Base-by-base conservation (phyloP, 148 eudicot species). In the Drosera capensis region DNA sequence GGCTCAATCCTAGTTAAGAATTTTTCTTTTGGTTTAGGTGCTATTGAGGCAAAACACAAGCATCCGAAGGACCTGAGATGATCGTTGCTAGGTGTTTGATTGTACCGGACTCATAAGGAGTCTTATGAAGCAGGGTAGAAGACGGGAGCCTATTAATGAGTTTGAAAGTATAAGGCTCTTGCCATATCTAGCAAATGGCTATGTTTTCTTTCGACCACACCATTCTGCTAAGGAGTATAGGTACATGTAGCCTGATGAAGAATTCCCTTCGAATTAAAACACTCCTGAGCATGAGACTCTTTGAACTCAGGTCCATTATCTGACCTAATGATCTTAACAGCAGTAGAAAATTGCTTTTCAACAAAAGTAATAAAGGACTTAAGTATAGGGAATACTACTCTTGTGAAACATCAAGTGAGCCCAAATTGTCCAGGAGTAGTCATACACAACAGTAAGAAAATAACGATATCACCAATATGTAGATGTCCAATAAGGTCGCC, bases 361-460 rank as follows among this genome's bases (percentile, higher is more conserved):
- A 56, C 24, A 2, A 39, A 3, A 1, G 13, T 12, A 9, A 24
- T 25, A 23, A 57, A 49, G n/a, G 3, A 2, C 16, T 40, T 14
- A 14, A 57, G 6, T 1, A 19, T 3, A 3, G 23, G 7, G 0
- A 40, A 11, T 15, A 5, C 44, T 48, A 3, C 9, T n/a, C n/a
- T 54, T 54, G 1, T n/a, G 12, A 18, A 7, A 37, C 18, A 54
- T 16, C 0, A 57, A 8, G 23, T 7, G 44, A 5, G 30, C 30
- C 47, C 55, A 57, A 1, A 14, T 26, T 4, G 8, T 4, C 14
- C 53, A 19, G 1, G 55, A 0, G n/a, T 16, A 30, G 23, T 49
- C 48, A 48, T 57, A 38, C 8, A 40, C 47, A 14, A 57, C 12
- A 14, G 54, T 57, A 0, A 57, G 13, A 24, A 57, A 48, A 8